Base-by-base conservation (phyloP, 768 basidiomycete species). In the Rhodotorula kratochvilovae region DNA sequence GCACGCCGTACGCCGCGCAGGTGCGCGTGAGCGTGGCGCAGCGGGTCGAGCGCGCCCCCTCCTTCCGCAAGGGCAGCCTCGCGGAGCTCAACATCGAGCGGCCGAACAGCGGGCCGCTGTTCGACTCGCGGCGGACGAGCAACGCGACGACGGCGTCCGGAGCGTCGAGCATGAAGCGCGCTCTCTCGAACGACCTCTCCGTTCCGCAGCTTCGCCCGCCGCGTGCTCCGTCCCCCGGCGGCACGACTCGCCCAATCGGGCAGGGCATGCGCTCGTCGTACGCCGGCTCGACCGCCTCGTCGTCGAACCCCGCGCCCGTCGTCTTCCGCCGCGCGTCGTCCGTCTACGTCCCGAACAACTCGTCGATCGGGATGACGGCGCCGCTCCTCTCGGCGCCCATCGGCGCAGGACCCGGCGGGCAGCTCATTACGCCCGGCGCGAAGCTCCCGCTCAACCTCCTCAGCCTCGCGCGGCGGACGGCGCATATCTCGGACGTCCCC, bases 381-480 rank as follows among this genome's bases (percentile, higher is more conserved):
- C 15, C 6, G 10, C 11, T 16, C 36, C 8, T 59, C 27, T 19
- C 58, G 0, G 15, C 39, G 23, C n/a, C 56, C 5, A 12, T 31
- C 35, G n/a, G 25, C 29, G 16, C 33, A 19, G 35, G 64, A 23
- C 56, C 31, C 55, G 29, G 25, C 56, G 13, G 35, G 35, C 54
- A 39, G 54, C 29, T 13, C 19, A 67, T 67, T 35, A 33, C 55
- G 33, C 68, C 68, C 50, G 66, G 61, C n/a, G 27, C 66, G 13
- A 62, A 66, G 48, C 68, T 55, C 27, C 29, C 66, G 13, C 63
- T 68, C 25, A 63, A 61, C 35, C 67, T 74, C 54, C 45, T 74
- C 55, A 65, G 66, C 10, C 66, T 74, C 59, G 66, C 63, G 5
- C 48, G 68, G 1, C 64, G 73, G 13, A 74, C 73, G 29, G 59